phyloP scores from a whole-genome alignment of 2,329 filamentous ascomycete species.

The Cladobotryum protrusum region DNA sequence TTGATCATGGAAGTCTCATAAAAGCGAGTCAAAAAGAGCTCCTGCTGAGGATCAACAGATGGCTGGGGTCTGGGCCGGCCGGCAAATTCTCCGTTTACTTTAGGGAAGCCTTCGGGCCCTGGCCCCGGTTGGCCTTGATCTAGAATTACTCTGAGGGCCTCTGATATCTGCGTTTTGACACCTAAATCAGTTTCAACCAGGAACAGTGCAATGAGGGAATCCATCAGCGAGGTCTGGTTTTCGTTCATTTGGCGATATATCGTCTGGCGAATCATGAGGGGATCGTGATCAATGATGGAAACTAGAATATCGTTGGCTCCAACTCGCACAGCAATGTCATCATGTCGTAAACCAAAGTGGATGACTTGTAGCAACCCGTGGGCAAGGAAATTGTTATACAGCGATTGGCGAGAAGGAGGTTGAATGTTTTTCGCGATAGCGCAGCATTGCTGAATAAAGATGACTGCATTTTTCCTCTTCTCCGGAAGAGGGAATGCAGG shows the following conservation, averaged over 20 bases:
- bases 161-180: conserved; percentile 90
- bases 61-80: conserved; percentile 53
- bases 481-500: conserved; percentile 56
- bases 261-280: conserved; percentile 86
- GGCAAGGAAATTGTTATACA: conserved; percentile 86
- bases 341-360: conserved; percentile 81
- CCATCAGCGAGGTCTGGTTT: conserved; percentile 77
- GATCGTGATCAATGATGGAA: conserved; percentile 91
- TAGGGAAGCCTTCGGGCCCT: conserved; percentile 50
- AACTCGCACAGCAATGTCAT: conserved; percentile 77
- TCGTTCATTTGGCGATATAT: conserved; percentile 90
- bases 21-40: conserved; percentile 79
- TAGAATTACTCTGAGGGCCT: conserved; percentile 88
- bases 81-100: conserved; percentile 61
- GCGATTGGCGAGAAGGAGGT: conserved; percentile 66
- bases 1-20: conserved; percentile 82
- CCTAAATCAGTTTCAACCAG: conserved; percentile 88
- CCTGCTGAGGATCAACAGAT: conserved; percentile 64
- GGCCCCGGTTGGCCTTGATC: conserved; percentile 56
- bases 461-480: conserved; percentile 86
- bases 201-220: conserved; percentile 86
- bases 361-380: conserved; percentile 86
- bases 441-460: conserved; percentile 96
- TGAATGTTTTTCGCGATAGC: conserved; percentile 92
- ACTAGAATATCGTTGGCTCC: conserved; percentile 92